Base-by-base conservation (phyloP, 768 basidiomycete species). In the Coprinopsis sp. region DNA sequence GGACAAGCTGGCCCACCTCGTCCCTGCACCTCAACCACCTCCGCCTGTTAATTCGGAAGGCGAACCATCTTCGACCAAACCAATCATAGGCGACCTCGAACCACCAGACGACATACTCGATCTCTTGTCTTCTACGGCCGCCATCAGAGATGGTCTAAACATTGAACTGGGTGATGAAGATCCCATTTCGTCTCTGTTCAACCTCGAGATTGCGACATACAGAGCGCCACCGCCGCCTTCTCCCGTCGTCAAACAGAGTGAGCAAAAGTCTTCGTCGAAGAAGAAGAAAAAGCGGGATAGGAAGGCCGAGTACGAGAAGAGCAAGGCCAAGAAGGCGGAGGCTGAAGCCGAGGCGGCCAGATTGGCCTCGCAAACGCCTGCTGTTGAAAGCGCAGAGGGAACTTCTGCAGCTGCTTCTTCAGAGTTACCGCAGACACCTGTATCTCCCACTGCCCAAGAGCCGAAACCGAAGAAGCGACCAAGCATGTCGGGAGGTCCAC, bases 71-170 rank as follows among this genome's bases (percentile, higher is more conserved):
- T 42, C 36, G 2, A 1, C 36, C 27, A 33, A 46, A 27, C 48
- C 61, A 38, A n/a, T 49, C 1, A 60, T 86, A 14, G 89, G 91
- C 19, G 79, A 90, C 56, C 75, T 94, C 19, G 92, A 94, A 62
- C 82, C 87, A 1, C 73, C 82, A 3, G 51, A 84, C 2, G 66
- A 73, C 1, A 55, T 78, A 6, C 67, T 92, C 1, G 67, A 77
- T 12, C 69, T 84, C 23, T 75, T 87, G 21, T 58, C 72, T 11
- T 80, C 77, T 14, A 59, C 59, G n/a, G 73, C 79, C 22, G 57
- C 64, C 12, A 74, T 89, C 39, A 66, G 74, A 48, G 70, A 77
- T 6, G 73, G 75, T 12, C 62, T 77, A 16, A 77, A 78, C 39
- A 63, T 87, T 50, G 57, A 82, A 31, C 64, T 90, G 4, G 64